These are phyloP conservation scores for Saccharomyces mikatae DNA, from an alignment of 805 yeast genomes.

Conservation along the genomic window DNA sequence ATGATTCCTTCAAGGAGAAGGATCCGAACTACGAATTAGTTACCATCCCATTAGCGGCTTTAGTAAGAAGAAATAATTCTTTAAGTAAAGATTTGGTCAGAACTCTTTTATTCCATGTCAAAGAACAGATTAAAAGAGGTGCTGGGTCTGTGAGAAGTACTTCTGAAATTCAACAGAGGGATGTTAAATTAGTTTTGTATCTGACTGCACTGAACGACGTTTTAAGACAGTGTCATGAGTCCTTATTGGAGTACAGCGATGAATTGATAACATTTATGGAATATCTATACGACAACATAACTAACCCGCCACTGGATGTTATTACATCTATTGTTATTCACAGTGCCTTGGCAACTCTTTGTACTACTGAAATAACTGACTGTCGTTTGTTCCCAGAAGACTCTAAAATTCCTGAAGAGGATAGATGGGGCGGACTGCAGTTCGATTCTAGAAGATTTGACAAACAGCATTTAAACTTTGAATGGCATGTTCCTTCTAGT, in stretches of 20 bases:
- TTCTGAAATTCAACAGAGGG: conserved; percentile 64
- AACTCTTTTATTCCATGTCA: conserved; percentile 37
- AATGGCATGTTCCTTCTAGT: conserved; percentile 68
- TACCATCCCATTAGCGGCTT: conserved; percentile 63
- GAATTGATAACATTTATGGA: conserved; percentile 37
- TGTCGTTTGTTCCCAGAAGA: conserved; percentile 44
- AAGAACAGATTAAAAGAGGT: conserved; percentile 62
- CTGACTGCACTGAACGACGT: conserved; percentile 62
- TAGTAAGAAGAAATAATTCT: conserved; percentile 49
- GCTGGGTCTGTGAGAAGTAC: conserved; percentile 72
- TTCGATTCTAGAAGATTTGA: conserved; percentile 45
- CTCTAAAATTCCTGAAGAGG: conserved; percentile 32
- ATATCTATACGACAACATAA: conserved; percentile 23
- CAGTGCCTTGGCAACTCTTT: conserved; percentile 54
- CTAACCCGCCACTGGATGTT: conserved; percentile 51
- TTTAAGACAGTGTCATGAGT: conserved; percentile 56
- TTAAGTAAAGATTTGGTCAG: conserved; percentile 22
- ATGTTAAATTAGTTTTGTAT: conserved; percentile 66
- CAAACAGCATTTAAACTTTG: conserved; percentile 42
- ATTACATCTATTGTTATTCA: conserved; percentile 57
- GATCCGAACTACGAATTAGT: conserved; percentile 55
- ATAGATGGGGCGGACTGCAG: conserved; percentile 72
- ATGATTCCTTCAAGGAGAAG: conserved; percentile 50
- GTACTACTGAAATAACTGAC: conserved; percentile 53
- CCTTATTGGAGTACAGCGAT: conserved; percentile 36